Evolutionary conservation across 345 rosid genomes (phyloP).

Genomic region (Punica granatum): DNA sequence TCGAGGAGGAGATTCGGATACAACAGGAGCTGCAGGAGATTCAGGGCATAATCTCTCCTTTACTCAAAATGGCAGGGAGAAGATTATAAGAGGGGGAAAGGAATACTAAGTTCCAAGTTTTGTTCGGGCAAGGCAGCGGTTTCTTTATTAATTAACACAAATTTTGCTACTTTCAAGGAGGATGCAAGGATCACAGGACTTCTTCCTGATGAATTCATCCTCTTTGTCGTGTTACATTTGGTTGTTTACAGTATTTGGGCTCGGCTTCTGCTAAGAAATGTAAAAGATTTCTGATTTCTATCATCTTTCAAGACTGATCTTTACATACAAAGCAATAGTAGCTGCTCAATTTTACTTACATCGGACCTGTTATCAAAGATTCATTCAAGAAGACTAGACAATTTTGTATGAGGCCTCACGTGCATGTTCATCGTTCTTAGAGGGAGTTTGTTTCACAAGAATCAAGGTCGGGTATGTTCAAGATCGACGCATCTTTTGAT

Average conservation of each 20-base stretch:
- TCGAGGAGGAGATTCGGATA: slow-evolving; percentile 73
- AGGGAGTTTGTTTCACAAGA: no score
- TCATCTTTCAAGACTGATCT: not conserved
- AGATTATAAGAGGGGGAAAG: slow-evolving; percentile 17
- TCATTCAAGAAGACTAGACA: no score
- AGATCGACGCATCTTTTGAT: no score
- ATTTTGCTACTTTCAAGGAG: not conserved
- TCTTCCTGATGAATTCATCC: not conserved
- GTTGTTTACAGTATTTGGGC: not conserved
- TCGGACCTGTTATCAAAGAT: no score
- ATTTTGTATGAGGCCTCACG: no score
- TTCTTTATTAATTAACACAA: slow-evolving; percentile 1
- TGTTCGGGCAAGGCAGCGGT: not conserved
- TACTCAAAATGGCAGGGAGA: slow-evolving; percentile 63
- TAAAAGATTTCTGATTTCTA: no score
- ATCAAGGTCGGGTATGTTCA: no score
- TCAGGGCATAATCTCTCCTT: slow-evolving; percentile 78
- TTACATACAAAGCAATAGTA: not conserved
- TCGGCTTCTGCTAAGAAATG: not conserved
- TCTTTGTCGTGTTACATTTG: not conserved
- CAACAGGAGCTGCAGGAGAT: slow-evolving; percentile 74
- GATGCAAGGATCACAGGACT: not conserved
- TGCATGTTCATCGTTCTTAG: no score
- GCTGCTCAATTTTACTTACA: not conserved
- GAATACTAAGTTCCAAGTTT: not conserved